phyloP scores from a whole-genome alignment of 768 basidiomycete species.

The Roridomyces roridus region DNA sequence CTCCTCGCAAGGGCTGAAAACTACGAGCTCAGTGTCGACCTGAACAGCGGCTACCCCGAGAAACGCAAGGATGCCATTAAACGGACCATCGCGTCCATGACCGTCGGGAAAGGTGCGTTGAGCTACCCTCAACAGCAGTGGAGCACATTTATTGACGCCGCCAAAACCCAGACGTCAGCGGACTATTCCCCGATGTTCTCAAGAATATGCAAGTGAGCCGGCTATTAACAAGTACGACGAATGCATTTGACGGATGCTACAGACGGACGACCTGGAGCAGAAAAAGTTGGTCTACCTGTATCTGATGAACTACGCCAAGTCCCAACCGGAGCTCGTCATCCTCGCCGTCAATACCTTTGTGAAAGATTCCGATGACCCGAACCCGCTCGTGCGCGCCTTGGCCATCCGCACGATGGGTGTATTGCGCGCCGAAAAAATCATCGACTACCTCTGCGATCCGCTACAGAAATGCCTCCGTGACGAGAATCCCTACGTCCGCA shows the following conservation, averaged over 20 bases:
- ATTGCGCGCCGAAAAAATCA: conserved; percentile 96
- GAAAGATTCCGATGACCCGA: conserved; percentile 94
- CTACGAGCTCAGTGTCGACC: conserved; percentile 65
- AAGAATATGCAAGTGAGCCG: conserved; percentile 81
- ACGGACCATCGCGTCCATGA: conserved; percentile 97
- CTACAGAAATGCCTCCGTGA: conserved; percentile 91
- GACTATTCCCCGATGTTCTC: conserved; percentile 96
- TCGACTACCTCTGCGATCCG: conserved; percentile 96
- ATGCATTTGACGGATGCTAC: too few relatives aligned
- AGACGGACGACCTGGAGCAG: conserved; percentile 98
- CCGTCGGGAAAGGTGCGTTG: conserved; percentile 89
- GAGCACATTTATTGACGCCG: conserved; percentile 1
- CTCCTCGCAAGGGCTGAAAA: conserved; percentile 66
- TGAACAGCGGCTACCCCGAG: conserved; percentile 96
- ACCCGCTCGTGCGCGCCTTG: conserved; percentile 94
- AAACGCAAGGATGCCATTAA: conserved; percentile 99
- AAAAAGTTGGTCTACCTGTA: conserved; percentile 99
- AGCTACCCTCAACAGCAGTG: neutral
- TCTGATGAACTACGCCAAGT: conserved; percentile 99
- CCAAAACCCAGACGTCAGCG: conserved; percentile 72
- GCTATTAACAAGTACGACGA: too few relatives aligned
- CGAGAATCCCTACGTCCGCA: conserved; percentile 98
- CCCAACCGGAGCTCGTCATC: conserved; percentile 87
- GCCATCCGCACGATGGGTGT: conserved; percentile 99
- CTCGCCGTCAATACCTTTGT: conserved; percentile 99